Conservation (phyloP, 805 yeast genomes). For the Pichia nanzhaoensis region DNA sequence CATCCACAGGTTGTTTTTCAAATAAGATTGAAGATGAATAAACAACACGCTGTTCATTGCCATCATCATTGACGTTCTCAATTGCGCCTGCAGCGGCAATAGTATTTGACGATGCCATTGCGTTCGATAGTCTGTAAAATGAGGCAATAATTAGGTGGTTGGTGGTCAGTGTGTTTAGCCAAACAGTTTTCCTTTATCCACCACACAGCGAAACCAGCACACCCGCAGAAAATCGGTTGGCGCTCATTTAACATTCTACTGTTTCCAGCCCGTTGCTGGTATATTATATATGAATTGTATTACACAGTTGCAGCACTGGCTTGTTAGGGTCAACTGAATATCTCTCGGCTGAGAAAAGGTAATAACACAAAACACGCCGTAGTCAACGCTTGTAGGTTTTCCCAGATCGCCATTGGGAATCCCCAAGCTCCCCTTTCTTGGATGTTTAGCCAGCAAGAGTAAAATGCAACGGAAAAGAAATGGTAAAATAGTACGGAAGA, state of each 20-base stretch:
- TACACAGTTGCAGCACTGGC: background rate
- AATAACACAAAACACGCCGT: constrained; percentile 76
- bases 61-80: background rate
- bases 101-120: background rate
- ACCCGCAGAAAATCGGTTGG: background rate
- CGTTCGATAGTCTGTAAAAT: too few relatives aligned
- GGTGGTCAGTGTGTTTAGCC: too few relatives aligned
- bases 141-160: too few relatives aligned
- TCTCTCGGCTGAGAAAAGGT: constrained; percentile 51
- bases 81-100: background rate
- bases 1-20: constrained; percentile 47
- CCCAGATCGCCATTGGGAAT: constrained; percentile 64
- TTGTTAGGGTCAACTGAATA: constrained; percentile 15
- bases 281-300: too few relatives aligned
- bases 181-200: background rate
- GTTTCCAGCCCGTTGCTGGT: too few relatives aligned
- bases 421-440: constrained; percentile 55
- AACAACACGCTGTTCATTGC: constrained; percentile 23
- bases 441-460: constrained; percentile 67
- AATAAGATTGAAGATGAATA: constrained; percentile 31
- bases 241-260: too few relatives aligned
- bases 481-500: constrained; percentile 75
- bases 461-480: constrained; percentile 86
- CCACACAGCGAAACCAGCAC: background rate
- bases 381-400: constrained; percentile 58